phyloP scores from a whole-genome alignment of 2,329 filamentous ascomycete genomes.

The Penicillium decumbens region DNA sequence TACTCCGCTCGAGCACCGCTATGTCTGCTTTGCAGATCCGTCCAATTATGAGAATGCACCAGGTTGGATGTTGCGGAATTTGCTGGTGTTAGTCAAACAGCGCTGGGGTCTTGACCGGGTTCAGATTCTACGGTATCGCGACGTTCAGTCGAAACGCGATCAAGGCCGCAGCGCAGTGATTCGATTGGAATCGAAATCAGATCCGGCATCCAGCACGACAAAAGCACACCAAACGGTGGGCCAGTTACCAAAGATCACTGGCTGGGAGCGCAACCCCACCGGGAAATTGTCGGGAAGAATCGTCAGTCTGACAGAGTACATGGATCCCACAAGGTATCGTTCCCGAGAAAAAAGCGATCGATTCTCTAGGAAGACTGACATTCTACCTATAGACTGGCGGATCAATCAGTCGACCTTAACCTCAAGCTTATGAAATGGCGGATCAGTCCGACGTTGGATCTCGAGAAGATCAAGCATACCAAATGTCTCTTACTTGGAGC shows the following conservation, averaged over 20 bases:
- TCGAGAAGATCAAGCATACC: constrained; percentile 82
- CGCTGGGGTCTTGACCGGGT: constrained; percentile 71
- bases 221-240: constrained; percentile 7
- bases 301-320: constrained; percentile 82
- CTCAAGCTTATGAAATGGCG: constrained; percentile 99
- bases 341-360: not conserved
- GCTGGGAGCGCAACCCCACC: constrained; percentile 81
- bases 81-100: constrained; percentile 77
- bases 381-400: constrained; percentile 57
- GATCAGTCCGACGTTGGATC: constrained; percentile 78
- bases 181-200: constrained; percentile 48
- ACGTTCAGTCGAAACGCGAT: constrained; percentile 71
- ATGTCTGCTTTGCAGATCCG: constrained; percentile 83
- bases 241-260: constrained; percentile 79
- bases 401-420: constrained; percentile 93
- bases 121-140: constrained; percentile 86
- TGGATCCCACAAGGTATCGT: constrained; percentile 69
- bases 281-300: constrained; percentile 73
- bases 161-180: constrained; percentile 78
- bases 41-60: constrained; percentile 85
- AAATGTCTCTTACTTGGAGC: constrained; percentile 88
- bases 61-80: constrained; percentile 87
- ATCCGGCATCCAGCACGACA: constrained; percentile 29
- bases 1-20: constrained; percentile 67
- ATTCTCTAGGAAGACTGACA: not conserved